A percentile compares a stretch with the other conserved stretches of the same genome.
These are phyloP conservation scores for Pythium vanterpoolii DNA, from an alignment of 352 stramenopile species.

Conservation along the genomic window DNA sequence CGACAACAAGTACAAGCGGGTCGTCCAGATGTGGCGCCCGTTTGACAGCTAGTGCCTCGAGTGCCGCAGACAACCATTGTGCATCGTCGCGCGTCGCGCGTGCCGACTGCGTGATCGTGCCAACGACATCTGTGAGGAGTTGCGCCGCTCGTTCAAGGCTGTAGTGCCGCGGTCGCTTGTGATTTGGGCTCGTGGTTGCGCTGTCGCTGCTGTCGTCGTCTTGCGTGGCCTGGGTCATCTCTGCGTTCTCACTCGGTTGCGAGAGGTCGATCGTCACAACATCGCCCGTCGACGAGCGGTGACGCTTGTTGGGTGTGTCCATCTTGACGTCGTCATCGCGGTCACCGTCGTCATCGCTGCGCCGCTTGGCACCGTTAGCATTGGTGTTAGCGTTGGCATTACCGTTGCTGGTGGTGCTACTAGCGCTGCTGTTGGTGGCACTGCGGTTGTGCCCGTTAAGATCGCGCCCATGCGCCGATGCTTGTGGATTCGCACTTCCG, in stretches of 20 bases:
- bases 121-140: constrained; percentile 9
- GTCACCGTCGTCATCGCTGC: constrained; percentile 15
- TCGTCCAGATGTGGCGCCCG: constrained; percentile 4
- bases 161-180: constrained; percentile 2
- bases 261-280: constrained; percentile 18
- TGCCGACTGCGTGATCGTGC: not conserved
- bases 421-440: not conserved
- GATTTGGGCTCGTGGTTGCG: not conserved
- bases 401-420: not conserved
- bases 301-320: constrained; percentile 18
- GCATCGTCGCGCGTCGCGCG: constrained; percentile 2
- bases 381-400: not conserved
- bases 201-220: not conserved
- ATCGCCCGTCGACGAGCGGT: constrained; percentile 4
- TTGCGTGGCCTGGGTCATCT: constrained; percentile 24
- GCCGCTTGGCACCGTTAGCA: constrained; percentile 19
- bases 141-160: constrained; percentile 6
- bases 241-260: constrained; percentile 10
- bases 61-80: constrained; percentile 13
- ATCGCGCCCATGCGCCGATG: not conserved
- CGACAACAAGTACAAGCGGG: constrained; percentile 8
- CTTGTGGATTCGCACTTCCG: not conserved
- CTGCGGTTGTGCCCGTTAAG: constrained; percentile 1
- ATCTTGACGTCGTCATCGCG: constrained; percentile 12
- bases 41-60: constrained; percentile 8